Conservation (phyloP, 2,329 filamentous ascomycete species). For the Cladosporium velox region DNA sequence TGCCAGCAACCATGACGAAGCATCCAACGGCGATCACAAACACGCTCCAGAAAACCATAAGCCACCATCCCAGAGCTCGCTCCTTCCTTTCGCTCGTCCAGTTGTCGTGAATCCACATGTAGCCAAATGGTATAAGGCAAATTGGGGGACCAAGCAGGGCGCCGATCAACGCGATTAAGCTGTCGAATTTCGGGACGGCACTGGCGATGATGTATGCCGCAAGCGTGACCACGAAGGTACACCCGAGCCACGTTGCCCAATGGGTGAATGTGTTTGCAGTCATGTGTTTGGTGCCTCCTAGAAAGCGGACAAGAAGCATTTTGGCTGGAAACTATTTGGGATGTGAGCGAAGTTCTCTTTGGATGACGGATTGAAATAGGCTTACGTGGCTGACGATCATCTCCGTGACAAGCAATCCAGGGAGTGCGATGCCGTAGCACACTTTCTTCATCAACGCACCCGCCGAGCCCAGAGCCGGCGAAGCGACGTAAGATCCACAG, state of each 20-base stretch:
- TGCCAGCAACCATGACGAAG: slow-evolving; percentile 49
- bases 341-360: not conserved
- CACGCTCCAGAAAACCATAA: slow-evolving; percentile 26
- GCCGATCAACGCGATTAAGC: slow-evolving; percentile 31
- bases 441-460: slow-evolving; percentile 63
- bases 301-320: slow-evolving; percentile 59
- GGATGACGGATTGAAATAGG: not conserved
- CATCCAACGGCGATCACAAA: slow-evolving; percentile 43
- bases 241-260: slow-evolving; percentile 53
- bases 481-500: slow-evolving; percentile 64
- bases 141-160: slow-evolving; percentile 32
- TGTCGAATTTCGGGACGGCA: slow-evolving; percentile 31
- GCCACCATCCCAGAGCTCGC: slow-evolving; percentile 24
- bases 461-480: slow-evolving; percentile 62
- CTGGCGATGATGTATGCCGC: slow-evolving; percentile 33
- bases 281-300: slow-evolving; percentile 54
- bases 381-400: slow-evolving; percentile 16
- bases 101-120: slow-evolving; percentile 50
- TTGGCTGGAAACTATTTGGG: slow-evolving; percentile 53
- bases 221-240: slow-evolving; percentile 25
- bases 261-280: slow-evolving; percentile 54
- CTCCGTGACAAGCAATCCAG: slow-evolving; percentile 52
- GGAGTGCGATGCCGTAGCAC: slow-evolving; percentile 60
- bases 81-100: slow-evolving; percentile 34
- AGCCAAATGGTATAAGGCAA: slow-evolving; percentile 38